phyloP scores from a whole-genome alignment of 2,329 filamentous ascomycete species.

The Pseudopithomyces chartarum region DNA sequence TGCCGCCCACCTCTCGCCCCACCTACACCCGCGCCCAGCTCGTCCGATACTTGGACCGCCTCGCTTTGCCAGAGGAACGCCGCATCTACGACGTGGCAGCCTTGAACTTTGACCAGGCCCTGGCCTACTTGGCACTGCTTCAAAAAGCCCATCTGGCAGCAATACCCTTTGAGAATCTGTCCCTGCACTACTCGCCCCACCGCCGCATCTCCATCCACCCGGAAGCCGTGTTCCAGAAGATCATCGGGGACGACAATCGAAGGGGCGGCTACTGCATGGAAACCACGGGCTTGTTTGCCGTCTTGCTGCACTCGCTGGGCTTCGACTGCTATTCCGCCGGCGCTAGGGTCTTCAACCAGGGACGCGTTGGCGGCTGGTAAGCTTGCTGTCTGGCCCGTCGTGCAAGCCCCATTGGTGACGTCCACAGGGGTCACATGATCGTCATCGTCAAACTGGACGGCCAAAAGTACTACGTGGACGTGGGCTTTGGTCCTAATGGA shows the following conservation, averaged over 20 bases:
- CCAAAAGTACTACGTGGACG: conserved; percentile 47
- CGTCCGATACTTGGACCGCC: conserved; percentile 41
- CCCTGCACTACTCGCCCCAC: conserved; percentile 53
- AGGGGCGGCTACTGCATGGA: conserved; percentile 68
- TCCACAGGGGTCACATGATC: conserved; percentile 50
- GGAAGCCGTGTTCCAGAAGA: conserved; percentile 58
- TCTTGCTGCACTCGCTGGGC: conserved; percentile 57
- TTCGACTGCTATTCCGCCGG: conserved; percentile 51
- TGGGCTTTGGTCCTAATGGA: conserved; percentile 49
- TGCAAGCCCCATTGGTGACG: neutral
- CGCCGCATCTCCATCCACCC: conserved; percentile 55
- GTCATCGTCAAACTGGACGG: conserved; percentile 49
- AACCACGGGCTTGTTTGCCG: conserved; percentile 59
- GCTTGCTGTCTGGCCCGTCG: conserved; percentile 2
- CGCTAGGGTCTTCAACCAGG: conserved; percentile 44
- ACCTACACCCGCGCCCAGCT: conserved; percentile 35
- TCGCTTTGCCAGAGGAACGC: conserved; percentile 32
- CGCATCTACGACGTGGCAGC: conserved; percentile 30
- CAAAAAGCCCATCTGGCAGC: conserved; percentile 50
- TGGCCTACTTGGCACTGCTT: conserved; percentile 36
- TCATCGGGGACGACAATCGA: conserved; percentile 55
- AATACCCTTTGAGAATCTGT: conserved; percentile 63
- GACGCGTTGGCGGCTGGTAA: conserved; percentile 37
- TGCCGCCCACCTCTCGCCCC: conserved; percentile 25
- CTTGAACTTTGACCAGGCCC: conserved; percentile 24